A percentile compares a stretch with the other conserved stretches of the same genome.
These are phyloP conservation scores for Xylaria sp. DNA, from an alignment of 2,329 filamentous ascomycete species.

Conservation along the genomic window DNA sequence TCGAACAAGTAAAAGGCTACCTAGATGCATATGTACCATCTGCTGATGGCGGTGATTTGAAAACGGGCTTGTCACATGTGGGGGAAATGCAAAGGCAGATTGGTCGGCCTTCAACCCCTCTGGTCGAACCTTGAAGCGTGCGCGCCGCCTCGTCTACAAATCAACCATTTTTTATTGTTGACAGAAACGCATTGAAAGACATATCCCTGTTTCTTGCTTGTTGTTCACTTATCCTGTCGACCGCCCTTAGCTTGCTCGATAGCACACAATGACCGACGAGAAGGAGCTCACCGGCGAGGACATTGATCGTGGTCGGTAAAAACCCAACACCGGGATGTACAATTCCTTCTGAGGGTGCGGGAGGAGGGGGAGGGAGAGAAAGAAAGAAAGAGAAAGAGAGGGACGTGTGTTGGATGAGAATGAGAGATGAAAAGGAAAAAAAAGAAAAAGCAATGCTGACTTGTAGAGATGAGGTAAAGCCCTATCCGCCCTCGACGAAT, in stretches of 20 bases:
- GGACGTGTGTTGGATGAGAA: not conserved
- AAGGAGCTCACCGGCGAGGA: constrained; percentile 1
- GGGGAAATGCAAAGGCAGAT: not conserved
- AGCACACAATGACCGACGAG: not conserved
- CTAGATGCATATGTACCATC: not conserved
- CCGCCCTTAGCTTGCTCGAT: not conserved
- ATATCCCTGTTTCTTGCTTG: too few relatives aligned
- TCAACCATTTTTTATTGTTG: too few relatives aligned
- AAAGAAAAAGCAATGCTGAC: not conserved
- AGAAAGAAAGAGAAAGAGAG: not conserved
- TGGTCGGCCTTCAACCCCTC: not conserved
- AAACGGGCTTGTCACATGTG: not conserved
- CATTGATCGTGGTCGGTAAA: constrained; percentile 6
- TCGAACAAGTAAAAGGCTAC: not conserved
- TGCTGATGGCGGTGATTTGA: not conserved
- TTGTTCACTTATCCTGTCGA: too few relatives aligned
- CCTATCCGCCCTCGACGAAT: constrained; percentile 23
- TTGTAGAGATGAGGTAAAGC: constrained; percentile 10
- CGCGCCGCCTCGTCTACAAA: too few relatives aligned
- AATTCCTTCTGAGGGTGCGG: not conserved
- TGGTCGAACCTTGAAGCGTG: not conserved
- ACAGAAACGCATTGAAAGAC: too few relatives aligned
- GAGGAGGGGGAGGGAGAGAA: too few relatives aligned
- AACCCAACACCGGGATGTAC: not conserved
- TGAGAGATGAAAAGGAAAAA: not conserved